Evolutionary conservation across 352 stramenopile species (phyloP).

Genomic region (Saprolegnia parasitica): DNA sequence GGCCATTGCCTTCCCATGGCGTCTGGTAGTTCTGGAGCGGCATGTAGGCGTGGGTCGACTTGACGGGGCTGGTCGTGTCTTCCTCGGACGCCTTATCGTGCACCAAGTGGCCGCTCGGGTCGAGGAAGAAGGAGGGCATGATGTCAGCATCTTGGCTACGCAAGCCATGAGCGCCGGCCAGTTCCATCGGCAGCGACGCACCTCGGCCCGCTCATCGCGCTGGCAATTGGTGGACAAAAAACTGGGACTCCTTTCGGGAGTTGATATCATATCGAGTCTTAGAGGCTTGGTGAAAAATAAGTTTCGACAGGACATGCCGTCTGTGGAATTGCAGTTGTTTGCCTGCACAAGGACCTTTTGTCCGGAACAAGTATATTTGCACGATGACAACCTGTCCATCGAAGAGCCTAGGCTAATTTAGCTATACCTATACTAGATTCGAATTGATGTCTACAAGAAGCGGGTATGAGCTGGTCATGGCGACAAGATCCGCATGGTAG

Average conservation of each 20-base stretch:
- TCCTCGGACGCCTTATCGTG: conserved; percentile 20
- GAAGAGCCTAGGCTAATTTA: no score
- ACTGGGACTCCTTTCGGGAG: conserved; percentile 4
- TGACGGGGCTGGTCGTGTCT: conserved; percentile 16
- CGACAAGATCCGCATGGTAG: no score
- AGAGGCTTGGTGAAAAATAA: background rate
- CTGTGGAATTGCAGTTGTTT: no score
- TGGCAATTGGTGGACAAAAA: conserved; percentile 21
- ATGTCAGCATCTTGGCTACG: conserved; percentile 26
- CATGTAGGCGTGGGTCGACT: conserved; percentile 24
- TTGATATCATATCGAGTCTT: conserved; percentile 4
- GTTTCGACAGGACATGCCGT: no score
- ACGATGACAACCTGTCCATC: no score
- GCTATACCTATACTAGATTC: no score
- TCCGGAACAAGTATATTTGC: no score
- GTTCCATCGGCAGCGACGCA: background rate
- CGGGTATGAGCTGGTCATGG: no score
- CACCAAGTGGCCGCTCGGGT: conserved; percentile 16
- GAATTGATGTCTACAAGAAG: no score
- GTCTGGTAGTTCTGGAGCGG: conserved; percentile 25
- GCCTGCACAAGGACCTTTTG: no score
- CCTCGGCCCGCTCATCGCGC: conserved; percentile 23
- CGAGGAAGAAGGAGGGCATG: conserved; percentile 28
- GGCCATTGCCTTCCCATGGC: conserved; percentile 27
- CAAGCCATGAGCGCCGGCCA: background rate